phyloP scores from a whole-genome alignment of 768 basidiomycete species.

The Boletellus ananiceps region DNA sequence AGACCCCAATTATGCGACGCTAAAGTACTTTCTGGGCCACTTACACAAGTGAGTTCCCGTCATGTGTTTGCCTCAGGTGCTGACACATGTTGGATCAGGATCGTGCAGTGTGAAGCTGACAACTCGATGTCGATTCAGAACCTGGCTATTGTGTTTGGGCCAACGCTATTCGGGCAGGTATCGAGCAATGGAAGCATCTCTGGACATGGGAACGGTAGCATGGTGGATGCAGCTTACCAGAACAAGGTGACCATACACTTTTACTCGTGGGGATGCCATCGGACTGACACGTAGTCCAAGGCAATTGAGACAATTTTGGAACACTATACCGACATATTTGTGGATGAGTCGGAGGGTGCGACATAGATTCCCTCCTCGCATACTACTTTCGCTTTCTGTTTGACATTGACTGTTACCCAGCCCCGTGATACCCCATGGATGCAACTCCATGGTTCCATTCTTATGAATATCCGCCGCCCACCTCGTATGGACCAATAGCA shows the following conservation, averaged over 20 bases:
- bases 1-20: constrained; percentile 96
- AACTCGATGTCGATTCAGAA: constrained; percentile 95
- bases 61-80: background rate
- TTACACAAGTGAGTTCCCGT: constrained; percentile 63
- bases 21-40: constrained; percentile 95
- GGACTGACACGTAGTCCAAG: constrained; percentile 37
- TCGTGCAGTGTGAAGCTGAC: constrained; percentile 65
- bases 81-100: constrained; percentile 41
- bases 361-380: constrained; percentile 13
- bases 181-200: constrained; percentile 41
- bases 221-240: constrained; percentile 68
- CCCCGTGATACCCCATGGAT: constrained; percentile 25
- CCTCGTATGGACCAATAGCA: constrained; percentile 2
- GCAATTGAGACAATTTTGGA: constrained; percentile 93
- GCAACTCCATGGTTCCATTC: constrained; percentile 7
- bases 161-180: constrained; percentile 85
- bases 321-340: constrained; percentile 95
- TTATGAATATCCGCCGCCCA: constrained; percentile 7
- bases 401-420: constrained; percentile 20
- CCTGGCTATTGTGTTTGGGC: constrained; percentile 94
- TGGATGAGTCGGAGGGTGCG: constrained; percentile 69
- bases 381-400: background rate
- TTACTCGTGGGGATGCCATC: background rate
- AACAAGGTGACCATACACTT: constrained; percentile 49
- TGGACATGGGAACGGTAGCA: constrained; percentile 47